Evolutionary conservation across 2,329 filamentous ascomycete genomes (phyloP).

Genomic region (Fusarium chaquense): DNA sequence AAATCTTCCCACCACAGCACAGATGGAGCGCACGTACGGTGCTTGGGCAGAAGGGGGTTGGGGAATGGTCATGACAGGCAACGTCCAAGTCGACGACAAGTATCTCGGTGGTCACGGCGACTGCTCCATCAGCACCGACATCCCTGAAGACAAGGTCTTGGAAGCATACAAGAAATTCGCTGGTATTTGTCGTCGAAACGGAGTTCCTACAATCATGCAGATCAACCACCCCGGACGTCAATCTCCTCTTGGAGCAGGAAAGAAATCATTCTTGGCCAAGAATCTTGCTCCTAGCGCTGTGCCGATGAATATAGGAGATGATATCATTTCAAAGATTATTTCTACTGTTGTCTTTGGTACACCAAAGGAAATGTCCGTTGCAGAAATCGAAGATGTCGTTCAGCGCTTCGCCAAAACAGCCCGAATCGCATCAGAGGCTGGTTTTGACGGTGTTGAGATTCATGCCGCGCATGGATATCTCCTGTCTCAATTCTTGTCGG

Average conservation of each 20-base stretch:
- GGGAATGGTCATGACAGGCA: slow-evolving; percentile 65
- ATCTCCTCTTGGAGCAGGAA: slow-evolving; percentile 55
- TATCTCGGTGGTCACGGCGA: slow-evolving; percentile 55
- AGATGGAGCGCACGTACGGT: slow-evolving; percentile 60
- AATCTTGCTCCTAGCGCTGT: slow-evolving; percentile 59
- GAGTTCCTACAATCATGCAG: slow-evolving; percentile 58
- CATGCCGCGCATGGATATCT: slow-evolving; percentile 69
- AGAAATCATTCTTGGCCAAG: slow-evolving; percentile 53
- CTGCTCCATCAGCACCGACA: slow-evolving; percentile 46
- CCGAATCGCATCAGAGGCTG: slow-evolving; percentile 59
- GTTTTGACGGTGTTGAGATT: slow-evolving; percentile 60
- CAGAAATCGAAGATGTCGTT: slow-evolving; percentile 67
- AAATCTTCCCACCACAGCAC: slow-evolving; percentile 56
- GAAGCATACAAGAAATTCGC: slow-evolving; percentile 57
- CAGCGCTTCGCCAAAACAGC: slow-evolving; percentile 66
- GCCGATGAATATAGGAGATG: slow-evolving; percentile 56
- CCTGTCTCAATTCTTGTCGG: slow-evolving; percentile 66
- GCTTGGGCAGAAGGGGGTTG: slow-evolving; percentile 67
- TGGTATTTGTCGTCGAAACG: slow-evolving; percentile 46
- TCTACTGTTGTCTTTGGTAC: slow-evolving; percentile 60
- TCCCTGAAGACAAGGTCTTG: slow-evolving; percentile 46
- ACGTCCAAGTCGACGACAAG: slow-evolving; percentile 58
- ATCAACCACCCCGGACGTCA: slow-evolving; percentile 63
- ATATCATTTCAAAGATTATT: slow-evolving; percentile 51
- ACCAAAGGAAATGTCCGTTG: slow-evolving; percentile 66